phyloP scores from a whole-genome alignment of 2,329 filamentous ascomycete species.

The Colletotrichum gloeosporioides region DNA sequence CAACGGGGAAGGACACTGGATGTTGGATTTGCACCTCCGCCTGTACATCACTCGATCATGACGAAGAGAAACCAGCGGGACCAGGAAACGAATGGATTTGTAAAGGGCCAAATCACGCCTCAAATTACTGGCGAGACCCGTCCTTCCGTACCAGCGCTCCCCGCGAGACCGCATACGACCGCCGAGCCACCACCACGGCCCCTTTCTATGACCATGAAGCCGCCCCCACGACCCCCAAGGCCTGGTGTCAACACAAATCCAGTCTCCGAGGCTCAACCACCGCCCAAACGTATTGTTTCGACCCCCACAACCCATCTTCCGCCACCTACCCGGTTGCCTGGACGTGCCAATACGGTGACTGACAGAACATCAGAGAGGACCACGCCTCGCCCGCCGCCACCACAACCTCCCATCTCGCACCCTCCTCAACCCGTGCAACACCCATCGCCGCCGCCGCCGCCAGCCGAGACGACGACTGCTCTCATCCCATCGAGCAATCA shows the following conservation, averaged over 20 bases:
- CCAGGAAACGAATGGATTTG: conserved; percentile 43
- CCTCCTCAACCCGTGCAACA: neutral
- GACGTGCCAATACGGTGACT: conserved; percentile 42
- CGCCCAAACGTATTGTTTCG: conserved; percentile 29
- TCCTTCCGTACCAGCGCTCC: conserved; percentile 45
- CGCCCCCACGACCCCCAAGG: conserved; percentile 51
- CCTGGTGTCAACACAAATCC: conserved; percentile 32
- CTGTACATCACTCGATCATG: conserved; percentile 54
- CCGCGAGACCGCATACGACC: conserved; percentile 48
- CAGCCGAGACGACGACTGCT: conserved; percentile 46
- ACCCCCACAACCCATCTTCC: conserved; percentile 22
- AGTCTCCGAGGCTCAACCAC: conserved; percentile 25
- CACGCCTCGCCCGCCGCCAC: conserved; percentile 31
- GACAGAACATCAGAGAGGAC: conserved; percentile 45
- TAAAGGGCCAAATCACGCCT: conserved; percentile 41
- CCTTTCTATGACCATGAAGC: conserved; percentile 34
- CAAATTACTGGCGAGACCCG: conserved; percentile 48
- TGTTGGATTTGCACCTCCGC: conserved; percentile 54
- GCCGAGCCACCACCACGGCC: conserved; percentile 35
- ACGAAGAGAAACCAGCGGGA: conserved; percentile 51
- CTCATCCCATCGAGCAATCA: conserved; percentile 12
- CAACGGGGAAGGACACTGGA: conserved; percentile 37
- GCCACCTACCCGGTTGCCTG: conserved; percentile 30
- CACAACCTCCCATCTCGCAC: conserved; percentile 3
- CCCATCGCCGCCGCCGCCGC: conserved; percentile 25